Base-by-base conservation (phyloP, 129 eudicot genomes). In the Arctium lappa region DNA sequence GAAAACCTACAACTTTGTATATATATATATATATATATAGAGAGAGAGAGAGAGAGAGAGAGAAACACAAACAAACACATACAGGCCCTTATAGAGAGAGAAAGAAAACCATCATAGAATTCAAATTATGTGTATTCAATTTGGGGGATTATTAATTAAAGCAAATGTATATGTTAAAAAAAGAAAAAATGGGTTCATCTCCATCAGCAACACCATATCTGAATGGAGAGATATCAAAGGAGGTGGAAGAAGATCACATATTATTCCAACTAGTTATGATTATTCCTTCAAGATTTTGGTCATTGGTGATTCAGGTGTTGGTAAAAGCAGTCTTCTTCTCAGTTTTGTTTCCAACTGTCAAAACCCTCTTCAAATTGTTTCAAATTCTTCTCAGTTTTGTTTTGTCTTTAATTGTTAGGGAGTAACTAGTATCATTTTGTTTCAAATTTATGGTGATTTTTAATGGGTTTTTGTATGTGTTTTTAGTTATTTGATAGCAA, bases 281-380 rank as follows among this genome's bases (percentile, higher is more conserved):
- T 92, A 87, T 73, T 94, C 98, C 6, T 94, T 90, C 87, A 94
- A 94, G 98, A 80, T 94, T 48, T 78, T 94, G 84, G 78, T 92
- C 69, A 86, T 92, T 15, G 98, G 98, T 10, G 98, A 94, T 80
- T 94, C 98, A 4, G 97, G 91, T 42, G 98, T 94, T 3, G 98
- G 98, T 1, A 94, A 94, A 80, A 94, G 98, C 76, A 86, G 95
- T 70, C 93, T 94, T 86, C 90, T 94, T 27, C 91, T 92, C 42
- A 90, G 92, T 72, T 94, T 94, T 75, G 62, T 89, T 48, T 88
- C 93, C 8, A 66, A 79, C 34, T 71, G 69, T 77, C 27, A 81
- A 36, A 73, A 86, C 77, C 86, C 80, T 84, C 88, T 80, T 77
- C 4, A 22, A 46, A 46, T 7, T n/a, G n/a, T n/a, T n/a, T n/a